Evolutionary conservation across 2,329 filamentous ascomycete genomes (phyloP).

Genomic region (Karstenula rhodostoma): DNA sequence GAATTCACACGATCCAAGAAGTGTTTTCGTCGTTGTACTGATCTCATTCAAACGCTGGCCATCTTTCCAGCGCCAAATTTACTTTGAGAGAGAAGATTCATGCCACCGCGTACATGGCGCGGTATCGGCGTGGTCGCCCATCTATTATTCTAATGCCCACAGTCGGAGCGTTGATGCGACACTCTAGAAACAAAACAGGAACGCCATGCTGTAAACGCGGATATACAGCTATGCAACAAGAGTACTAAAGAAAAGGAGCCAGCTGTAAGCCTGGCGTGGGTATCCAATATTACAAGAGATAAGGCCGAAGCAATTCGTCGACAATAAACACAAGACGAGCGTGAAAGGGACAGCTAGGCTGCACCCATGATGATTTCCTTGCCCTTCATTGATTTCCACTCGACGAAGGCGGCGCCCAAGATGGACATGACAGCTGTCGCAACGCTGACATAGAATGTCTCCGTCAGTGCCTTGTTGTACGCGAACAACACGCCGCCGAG

Average conservation of each 20-base stretch:
- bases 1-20: background rate
- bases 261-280: background rate
- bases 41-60: background rate
- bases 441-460: slow-evolving; percentile 68
- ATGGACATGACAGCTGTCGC: slow-evolving; percentile 63
- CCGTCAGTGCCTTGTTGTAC: slow-evolving; percentile 69
- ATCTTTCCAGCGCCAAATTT: no score
- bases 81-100: slow-evolving; percentile 1
- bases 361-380: slow-evolving; percentile 53
- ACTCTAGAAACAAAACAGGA: background rate
- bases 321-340: background rate
- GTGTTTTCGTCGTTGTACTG: background rate
- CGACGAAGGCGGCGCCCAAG: slow-evolving; percentile 63
- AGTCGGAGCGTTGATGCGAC: background rate
- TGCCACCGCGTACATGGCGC: background rate
- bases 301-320: background rate
- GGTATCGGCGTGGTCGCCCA: background rate
- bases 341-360: slow-evolving; percentile 26
- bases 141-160: slow-evolving; percentile 5
- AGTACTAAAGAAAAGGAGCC: background rate
- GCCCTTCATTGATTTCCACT: slow-evolving; percentile 74
- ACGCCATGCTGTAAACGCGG: background rate
- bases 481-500: slow-evolving; percentile 64
- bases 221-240: background rate
- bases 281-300: slow-evolving; percentile 8